phyloP scores from a whole-genome alignment of 2,329 filamentous ascomycete species.

The Lecanicillium sp. region DNA sequence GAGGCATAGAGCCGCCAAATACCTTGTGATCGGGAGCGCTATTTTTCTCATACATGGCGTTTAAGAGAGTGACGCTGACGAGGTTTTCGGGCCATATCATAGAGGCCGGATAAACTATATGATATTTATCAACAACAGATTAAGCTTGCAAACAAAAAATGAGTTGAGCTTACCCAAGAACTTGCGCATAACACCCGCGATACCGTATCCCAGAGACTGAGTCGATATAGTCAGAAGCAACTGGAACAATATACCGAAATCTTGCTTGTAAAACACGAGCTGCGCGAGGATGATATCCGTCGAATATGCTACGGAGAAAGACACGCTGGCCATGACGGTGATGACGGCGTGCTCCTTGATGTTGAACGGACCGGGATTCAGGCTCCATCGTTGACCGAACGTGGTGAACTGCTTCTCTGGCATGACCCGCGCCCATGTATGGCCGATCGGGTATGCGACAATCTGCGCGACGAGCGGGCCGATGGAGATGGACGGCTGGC shows the following conservation, averaged over 20 bases:
- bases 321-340: slow-evolving; percentile 65
- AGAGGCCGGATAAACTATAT: slow-evolving; percentile 54
- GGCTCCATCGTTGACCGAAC: slow-evolving; percentile 48
- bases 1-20: slow-evolving; percentile 58
- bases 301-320: slow-evolving; percentile 64
- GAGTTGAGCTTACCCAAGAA: slow-evolving; percentile 48
- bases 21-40: slow-evolving; percentile 43
- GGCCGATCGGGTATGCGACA: slow-evolving; percentile 57
- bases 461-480: slow-evolving; percentile 58
- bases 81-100: slow-evolving; percentile 72
- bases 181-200: slow-evolving; percentile 61
- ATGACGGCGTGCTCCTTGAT: slow-evolving; percentile 65
- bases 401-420: slow-evolving; percentile 43
- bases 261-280: slow-evolving; percentile 63
- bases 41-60: slow-evolving; percentile 63
- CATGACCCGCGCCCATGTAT: slow-evolving; percentile 52
- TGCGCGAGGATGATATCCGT: slow-evolving; percentile 70
- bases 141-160: too few species aligned
- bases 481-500: slow-evolving; percentile 55
- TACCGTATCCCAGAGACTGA: slow-evolving; percentile 63
- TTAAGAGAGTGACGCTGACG: slow-evolving; percentile 61
- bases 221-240: slow-evolving; percentile 61
- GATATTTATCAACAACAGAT: too few species aligned
- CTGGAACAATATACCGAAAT: slow-evolving; percentile 62
- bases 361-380: slow-evolving; percentile 66